Conservation (phyloP, 2,329 filamentous ascomycete species). For the Rosellinia necatrix region DNA sequence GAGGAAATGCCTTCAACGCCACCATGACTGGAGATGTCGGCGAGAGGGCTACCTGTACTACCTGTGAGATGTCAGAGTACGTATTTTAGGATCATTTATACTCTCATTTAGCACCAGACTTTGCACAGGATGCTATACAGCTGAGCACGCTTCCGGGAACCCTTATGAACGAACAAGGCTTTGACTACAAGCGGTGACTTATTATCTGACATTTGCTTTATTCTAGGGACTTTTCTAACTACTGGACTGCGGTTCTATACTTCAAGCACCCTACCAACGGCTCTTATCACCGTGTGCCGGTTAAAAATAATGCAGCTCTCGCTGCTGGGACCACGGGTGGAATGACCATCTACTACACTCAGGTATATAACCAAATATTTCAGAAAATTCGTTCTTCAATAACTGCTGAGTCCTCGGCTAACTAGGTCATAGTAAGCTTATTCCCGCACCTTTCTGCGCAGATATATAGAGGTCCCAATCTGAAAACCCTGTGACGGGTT, state of each 20-base stretch:
- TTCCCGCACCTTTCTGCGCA: neutral
- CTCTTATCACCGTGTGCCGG: conserved; percentile 41
- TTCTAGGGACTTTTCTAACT: conserved; percentile 38
- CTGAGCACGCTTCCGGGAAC: neutral
- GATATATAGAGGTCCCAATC: neutral
- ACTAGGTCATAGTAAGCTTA: conserved; percentile 12
- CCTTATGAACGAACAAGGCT: neutral
- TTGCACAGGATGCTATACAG: neutral
- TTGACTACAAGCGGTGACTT: neutral
- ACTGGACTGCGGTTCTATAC: conserved; percentile 42
- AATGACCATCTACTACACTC: conserved; percentile 42
- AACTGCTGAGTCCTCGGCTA: neutral
- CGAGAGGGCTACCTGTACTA: conserved; percentile 39
- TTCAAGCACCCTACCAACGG: conserved; percentile 42
- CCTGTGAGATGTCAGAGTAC: conserved; percentile 36
- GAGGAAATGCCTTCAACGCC: conserved; percentile 42
- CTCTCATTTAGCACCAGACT: neutral
- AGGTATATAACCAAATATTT: conserved; percentile 4
- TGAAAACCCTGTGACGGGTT: neutral
- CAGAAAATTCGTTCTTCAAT: neutral
- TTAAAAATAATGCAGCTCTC: conserved; percentile 37
- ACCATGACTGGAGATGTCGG: conserved; percentile 39
- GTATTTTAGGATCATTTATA: neutral
- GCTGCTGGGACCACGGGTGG: conserved; percentile 36
- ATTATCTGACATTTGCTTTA: conserved; percentile 25